Conservation (phyloP, 208 protist species). For the Novymonas esmeraldas region DNA sequence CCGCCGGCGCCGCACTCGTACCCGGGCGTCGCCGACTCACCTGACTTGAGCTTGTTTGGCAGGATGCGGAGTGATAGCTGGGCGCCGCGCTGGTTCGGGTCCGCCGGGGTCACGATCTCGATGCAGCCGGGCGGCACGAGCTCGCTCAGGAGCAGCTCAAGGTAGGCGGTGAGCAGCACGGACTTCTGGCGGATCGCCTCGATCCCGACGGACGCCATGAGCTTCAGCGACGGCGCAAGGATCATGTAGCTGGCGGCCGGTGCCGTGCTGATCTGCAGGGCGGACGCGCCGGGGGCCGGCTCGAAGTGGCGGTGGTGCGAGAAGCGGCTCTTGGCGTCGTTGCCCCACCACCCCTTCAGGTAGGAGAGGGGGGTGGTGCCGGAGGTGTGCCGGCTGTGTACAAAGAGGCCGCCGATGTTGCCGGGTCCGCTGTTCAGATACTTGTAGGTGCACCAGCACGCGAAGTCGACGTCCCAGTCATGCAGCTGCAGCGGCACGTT, state of each 20-base stretch:
- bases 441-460: conserved; percentile 96
- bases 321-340: conserved; percentile 79
- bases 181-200: conserved; percentile 81
- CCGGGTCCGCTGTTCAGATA: conserved; percentile 96
- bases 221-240: conserved; percentile 79
- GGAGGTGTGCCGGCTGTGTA: conserved; percentile 87
- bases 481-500: conserved; percentile 94
- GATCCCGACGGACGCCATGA: conserved; percentile 88
- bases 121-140: conserved; percentile 62
- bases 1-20: conserved; percentile 43
- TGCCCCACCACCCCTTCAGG: conserved; percentile 93
- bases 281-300: conserved; percentile 62
- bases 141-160: conserved; percentile 85
- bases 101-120: conserved; percentile 86
- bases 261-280: conserved; percentile 85
- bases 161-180: conserved; percentile 86
- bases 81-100: conserved; percentile 81
- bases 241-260: conserved; percentile 66
- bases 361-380: conserved; percentile 37
- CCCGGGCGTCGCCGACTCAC: conserved; percentile 6
- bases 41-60: conserved; percentile 43
- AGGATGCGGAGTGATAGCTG: conserved; percentile 91
- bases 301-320: conserved; percentile 68
- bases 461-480: conserved; percentile 97
- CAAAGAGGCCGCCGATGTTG: conserved; percentile 89